Conservation (phyloP, 2,329 filamentous ascomycete species). For the Parastagonospora nodorum region DNA sequence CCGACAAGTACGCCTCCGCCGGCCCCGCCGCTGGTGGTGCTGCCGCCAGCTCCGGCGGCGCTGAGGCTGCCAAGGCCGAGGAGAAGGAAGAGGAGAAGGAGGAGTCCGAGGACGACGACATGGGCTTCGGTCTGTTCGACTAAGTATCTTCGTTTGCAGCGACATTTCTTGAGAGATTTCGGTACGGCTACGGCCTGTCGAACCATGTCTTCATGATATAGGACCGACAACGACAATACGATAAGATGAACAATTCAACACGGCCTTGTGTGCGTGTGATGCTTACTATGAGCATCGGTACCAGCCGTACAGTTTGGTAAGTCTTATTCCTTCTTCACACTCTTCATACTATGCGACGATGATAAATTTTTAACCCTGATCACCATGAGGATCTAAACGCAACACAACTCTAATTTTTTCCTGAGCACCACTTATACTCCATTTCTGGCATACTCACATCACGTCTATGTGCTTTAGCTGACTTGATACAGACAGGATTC, state of each 20-base stretch:
- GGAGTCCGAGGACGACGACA: slow-evolving; percentile 61
- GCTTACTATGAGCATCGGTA: slow-evolving; percentile 21
- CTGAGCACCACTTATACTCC: slow-evolving; percentile 52
- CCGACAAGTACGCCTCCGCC: slow-evolving; percentile 88
- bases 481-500: slow-evolving; percentile 24
- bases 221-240: slow-evolving; percentile 40
- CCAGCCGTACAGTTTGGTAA: slow-evolving; percentile 37
- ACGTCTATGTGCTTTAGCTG: slow-evolving; percentile 16
- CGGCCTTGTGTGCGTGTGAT: slow-evolving; percentile 27
- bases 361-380: slow-evolving; percentile 71
- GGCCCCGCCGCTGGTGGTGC: slow-evolving; percentile 68
- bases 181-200: slow-evolving; percentile 20
- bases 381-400: slow-evolving; percentile 64
- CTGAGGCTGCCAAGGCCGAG: slow-evolving; percentile 47
- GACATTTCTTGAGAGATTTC: slow-evolving; percentile 25
- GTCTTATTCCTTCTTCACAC: slow-evolving; percentile 20
- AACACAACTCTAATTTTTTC: slow-evolving; percentile 74
- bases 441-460: slow-evolving; percentile 1
- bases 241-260: slow-evolving; percentile 35
- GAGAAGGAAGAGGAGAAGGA: slow-evolving; percentile 63
- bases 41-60: slow-evolving; percentile 57
- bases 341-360: slow-evolving; percentile 55
- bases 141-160: slow-evolving; percentile 42
- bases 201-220: slow-evolving; percentile 38
- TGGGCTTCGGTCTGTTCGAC: slow-evolving; percentile 62